phyloP scores from a whole-genome alignment of 495 filamentous ascomycete genomes.

The Annulohypoxylon maeteangense region DNA sequence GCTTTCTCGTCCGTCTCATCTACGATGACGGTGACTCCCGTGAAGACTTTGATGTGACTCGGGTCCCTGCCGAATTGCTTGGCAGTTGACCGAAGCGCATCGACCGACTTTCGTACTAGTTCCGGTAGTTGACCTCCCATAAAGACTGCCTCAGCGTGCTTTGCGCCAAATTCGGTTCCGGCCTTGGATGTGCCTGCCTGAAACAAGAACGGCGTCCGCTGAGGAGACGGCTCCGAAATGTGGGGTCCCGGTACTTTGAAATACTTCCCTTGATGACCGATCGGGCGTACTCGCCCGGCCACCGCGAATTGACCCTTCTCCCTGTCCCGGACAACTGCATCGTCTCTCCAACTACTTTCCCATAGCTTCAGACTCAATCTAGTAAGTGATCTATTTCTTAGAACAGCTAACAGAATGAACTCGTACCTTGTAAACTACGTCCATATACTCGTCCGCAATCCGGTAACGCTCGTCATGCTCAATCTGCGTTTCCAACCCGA shows the following conservation, averaged over 20 bases:
- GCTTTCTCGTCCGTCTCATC: slow-evolving; percentile 67
- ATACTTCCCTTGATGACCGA: slow-evolving; percentile 71
- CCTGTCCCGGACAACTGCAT: slow-evolving; percentile 64
- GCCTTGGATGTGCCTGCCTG: slow-evolving; percentile 69
- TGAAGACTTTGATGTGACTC: slow-evolving; percentile 64
- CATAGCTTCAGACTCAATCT: slow-evolving; percentile 51
- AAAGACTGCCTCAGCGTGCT: slow-evolving; percentile 67
- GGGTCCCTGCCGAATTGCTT: slow-evolving; percentile 57
- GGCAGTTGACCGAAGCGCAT: slow-evolving; percentile 62
- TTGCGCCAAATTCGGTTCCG: slow-evolving; percentile 66
- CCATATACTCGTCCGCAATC: slow-evolving; percentile 69
- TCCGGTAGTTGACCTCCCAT: slow-evolving; percentile 61
- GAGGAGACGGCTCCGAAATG: slow-evolving; percentile 66
- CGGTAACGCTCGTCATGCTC: slow-evolving; percentile 70
- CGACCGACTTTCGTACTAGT: slow-evolving; percentile 60
- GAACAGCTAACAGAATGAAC: background rate
- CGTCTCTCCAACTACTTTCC: slow-evolving; percentile 69
- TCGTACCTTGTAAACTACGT: slow-evolving; percentile 66
- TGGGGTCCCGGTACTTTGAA: slow-evolving; percentile 70
- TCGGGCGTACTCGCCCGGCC: slow-evolving; percentile 63
- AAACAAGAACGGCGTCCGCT: slow-evolving; percentile 68
- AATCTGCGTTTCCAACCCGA: slow-evolving; percentile 61
- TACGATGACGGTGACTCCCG: slow-evolving; percentile 62
- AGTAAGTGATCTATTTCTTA: slow-evolving; percentile 27
- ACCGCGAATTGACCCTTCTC: slow-evolving; percentile 65